phyloP scores from a whole-genome alignment of 2,329 filamentous ascomycete genomes.

The Aspergillus terreus region DNA sequence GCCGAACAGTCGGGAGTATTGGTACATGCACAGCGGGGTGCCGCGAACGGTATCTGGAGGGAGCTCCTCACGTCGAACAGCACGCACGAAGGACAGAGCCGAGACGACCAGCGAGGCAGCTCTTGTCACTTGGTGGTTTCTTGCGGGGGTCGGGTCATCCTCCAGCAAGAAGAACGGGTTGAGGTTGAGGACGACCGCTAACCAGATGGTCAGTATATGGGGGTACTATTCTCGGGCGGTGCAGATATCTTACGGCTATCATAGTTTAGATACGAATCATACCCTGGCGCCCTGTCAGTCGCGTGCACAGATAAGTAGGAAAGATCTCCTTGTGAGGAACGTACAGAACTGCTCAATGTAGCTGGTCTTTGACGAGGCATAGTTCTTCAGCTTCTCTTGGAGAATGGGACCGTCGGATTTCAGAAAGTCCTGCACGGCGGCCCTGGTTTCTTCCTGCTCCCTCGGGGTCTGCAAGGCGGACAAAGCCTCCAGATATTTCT shows the following conservation, averaged over 20 bases:
- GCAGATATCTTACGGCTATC: constrained; percentile 64
- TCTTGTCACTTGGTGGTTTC: constrained; percentile 93
- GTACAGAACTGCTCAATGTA: constrained; percentile 99
- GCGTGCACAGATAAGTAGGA: too few species aligned
- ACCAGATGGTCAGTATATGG: background rate
- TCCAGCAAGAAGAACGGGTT: constrained; percentile 98
- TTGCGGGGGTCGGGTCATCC: constrained; percentile 92
- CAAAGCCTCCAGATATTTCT: constrained; percentile 74
- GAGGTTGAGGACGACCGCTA: constrained; percentile 85
- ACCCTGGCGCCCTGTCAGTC: constrained; percentile 60
- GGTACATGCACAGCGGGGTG: constrained; percentile 92
- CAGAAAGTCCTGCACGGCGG: constrained; percentile 79
- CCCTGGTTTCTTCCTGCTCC: constrained; percentile 77
- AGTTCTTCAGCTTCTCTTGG: constrained; percentile 85
- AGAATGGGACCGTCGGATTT: constrained; percentile 75
- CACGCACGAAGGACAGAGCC: constrained; percentile 84
- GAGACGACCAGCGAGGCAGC: constrained; percentile 90
- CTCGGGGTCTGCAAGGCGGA: constrained; percentile 74
- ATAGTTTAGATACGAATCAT: constrained; percentile 96
- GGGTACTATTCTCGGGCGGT: background rate
- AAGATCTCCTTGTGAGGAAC: constrained; percentile 32
- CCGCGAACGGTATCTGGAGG: constrained; percentile 82
- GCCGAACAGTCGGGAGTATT: constrained; percentile 92
- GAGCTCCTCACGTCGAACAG: constrained; percentile 87
- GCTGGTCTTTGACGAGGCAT: constrained; percentile 85